Percentiles rank a stretch among this genome's conserved stretches.
Conservation (phyloP, 208 protist species). For the Acanthamoeba triangularis region DNA sequence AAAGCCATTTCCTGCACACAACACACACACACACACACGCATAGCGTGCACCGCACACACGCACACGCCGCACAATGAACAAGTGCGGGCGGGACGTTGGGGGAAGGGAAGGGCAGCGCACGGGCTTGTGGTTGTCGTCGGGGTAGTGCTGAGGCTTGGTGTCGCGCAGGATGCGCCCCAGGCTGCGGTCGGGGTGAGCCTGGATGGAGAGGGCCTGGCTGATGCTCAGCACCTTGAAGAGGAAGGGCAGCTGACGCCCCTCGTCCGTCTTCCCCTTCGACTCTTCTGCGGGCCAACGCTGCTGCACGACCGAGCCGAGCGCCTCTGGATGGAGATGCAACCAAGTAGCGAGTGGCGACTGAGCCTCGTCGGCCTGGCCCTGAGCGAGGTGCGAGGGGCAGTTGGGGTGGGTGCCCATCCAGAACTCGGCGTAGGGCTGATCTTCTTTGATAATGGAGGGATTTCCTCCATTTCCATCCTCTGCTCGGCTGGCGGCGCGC, state of each 20-base stretch:
- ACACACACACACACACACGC: no score
- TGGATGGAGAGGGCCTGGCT: constrained; percentile 97
- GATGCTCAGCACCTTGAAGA: constrained; percentile 98
- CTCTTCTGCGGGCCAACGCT: constrained; percentile 80
- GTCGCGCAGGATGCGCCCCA: constrained; percentile 95
- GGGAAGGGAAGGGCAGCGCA: constrained; percentile 78
- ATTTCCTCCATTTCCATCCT: neutral
- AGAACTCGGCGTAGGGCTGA: constrained; percentile 96
- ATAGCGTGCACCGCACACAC: neutral
- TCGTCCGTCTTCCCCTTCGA: constrained; percentile 79
- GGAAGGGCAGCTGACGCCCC: constrained; percentile 94
- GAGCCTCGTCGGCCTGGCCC: neutral
- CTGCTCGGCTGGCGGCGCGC: neutral
- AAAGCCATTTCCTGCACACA: constrained; percentile 86
- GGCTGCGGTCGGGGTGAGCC: constrained; percentile 97
- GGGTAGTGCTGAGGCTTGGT: constrained; percentile 97
- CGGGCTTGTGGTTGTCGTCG: constrained; percentile 99
- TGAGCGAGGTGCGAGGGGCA: constrained; percentile 92
- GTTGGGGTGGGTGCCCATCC: constrained; percentile 98
- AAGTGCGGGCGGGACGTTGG: no score
- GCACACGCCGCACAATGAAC: no score
- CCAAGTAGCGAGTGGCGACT: constrained; percentile 4
- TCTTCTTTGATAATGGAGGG: constrained; percentile 55
- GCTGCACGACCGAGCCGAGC: neutral
- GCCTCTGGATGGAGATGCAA: neutral